phyloP scores from a whole-genome alignment of 1,139 yeast genomes.

The Yamadazyma sp. region DNA sequence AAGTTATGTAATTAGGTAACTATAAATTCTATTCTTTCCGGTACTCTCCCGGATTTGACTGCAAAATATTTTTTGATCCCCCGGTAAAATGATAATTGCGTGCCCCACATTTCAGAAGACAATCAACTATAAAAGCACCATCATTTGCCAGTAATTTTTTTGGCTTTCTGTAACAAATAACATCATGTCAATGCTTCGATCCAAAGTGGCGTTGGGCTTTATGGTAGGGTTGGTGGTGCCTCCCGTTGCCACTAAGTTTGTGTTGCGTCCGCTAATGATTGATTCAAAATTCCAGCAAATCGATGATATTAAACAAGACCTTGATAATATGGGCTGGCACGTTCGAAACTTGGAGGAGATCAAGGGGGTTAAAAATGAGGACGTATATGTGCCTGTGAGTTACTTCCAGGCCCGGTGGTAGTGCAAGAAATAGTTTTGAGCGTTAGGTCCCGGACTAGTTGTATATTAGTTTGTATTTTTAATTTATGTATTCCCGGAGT shows the following conservation, averaged over 20 bases:
- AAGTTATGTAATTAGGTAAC: constrained; percentile 19
- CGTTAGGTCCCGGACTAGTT: too few species aligned
- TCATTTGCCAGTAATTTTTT: neutral
- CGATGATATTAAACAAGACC: constrained; percentile 30
- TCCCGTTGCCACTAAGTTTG: constrained; percentile 28
- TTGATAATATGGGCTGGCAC: constrained; percentile 42
- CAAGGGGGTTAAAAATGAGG: constrained; percentile 28
- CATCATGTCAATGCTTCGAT: constrained; percentile 12
- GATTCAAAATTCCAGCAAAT: constrained; percentile 30
- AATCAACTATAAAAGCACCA: constrained; percentile 4
- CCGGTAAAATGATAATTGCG: neutral
- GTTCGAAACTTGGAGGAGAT: constrained; percentile 34
- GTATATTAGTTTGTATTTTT: neutral
- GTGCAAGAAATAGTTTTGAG: too few species aligned
- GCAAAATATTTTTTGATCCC: constrained; percentile 2
- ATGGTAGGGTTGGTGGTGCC: constrained; percentile 31
- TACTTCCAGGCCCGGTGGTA: constrained; percentile 24
- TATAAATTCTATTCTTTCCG: neutral
- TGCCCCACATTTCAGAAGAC: constrained; percentile 1
- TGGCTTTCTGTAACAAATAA: too few species aligned
- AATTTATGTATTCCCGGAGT: neutral
- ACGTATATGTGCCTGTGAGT: constrained; percentile 31
- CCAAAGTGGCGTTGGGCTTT: constrained; percentile 22
- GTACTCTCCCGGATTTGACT: constrained; percentile 1
- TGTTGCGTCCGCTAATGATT: constrained; percentile 26